Evolutionary conservation across 108 stramenopile genomes (phyloP).

Genomic region (Epithemia pelagica): DNA sequence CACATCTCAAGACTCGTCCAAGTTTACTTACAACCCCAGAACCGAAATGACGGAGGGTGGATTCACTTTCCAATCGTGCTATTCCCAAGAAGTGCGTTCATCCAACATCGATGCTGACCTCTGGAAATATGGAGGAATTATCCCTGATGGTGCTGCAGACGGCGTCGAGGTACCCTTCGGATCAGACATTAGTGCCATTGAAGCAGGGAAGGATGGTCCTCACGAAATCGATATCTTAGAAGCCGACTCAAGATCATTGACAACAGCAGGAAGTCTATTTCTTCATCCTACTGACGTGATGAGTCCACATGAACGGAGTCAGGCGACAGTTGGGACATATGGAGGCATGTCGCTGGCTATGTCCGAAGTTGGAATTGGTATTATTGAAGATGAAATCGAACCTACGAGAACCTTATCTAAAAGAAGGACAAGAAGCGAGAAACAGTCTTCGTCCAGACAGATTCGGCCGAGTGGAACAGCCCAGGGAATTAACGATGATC

Average conservation of each 20-base stretch:
- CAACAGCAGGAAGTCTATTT: background rate
- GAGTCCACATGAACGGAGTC: background rate
- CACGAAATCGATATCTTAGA: conserved; percentile 1
- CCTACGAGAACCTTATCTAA: background rate
- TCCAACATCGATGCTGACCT: conserved; percentile 2
- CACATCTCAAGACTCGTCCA: conserved; percentile 27
- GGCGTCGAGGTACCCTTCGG: conserved; percentile 19
- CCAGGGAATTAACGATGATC: conserved; percentile 23
- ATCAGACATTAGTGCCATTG: conserved; percentile 28
- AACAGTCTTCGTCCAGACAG: background rate
- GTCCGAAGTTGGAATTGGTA: background rate
- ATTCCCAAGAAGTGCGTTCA: background rate
- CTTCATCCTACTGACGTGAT: background rate
- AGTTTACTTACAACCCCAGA: conserved; percentile 27
- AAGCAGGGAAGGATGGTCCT: conserved; percentile 12
- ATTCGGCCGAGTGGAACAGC: background rate
- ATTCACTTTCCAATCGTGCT: conserved; percentile 1
- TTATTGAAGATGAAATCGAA: background rate
- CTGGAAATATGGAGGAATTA: conserved; percentile 3
- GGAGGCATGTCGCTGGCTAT: background rate
- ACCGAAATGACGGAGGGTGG: conserved; percentile 13
- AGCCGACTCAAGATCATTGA: background rate
- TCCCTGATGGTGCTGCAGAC: conserved; percentile 1
- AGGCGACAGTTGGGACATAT: background rate
- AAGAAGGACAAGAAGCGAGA: background rate